A percentile compares a stretch with the other conserved stretches of the same genome.
Evolutionary conservation across 257 asterid species (phyloP).

Genomic region (Cinchona pubescens): DNA sequence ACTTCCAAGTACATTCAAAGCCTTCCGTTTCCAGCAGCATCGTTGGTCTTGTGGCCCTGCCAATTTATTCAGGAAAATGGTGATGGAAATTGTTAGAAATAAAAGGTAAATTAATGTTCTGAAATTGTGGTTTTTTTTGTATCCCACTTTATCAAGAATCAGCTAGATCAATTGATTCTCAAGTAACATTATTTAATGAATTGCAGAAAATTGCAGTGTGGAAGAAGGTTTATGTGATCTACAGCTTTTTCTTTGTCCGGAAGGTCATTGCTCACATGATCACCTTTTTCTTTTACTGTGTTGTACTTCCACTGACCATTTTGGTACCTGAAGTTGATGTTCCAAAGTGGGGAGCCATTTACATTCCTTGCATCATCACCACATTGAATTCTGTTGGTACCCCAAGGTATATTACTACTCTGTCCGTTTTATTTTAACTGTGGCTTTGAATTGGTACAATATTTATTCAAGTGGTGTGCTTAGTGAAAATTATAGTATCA

Average conservation of each 20-base stretch:
- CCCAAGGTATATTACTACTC: constrained; percentile 54
- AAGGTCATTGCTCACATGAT: constrained; percentile 90
- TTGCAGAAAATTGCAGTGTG: constrained; percentile 72
- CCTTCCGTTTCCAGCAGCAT: constrained; percentile 93
- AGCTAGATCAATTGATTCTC: not conserved
- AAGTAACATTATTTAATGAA: not conserved
- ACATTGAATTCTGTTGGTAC: constrained; percentile 86
- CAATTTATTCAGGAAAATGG: constrained; percentile 86
- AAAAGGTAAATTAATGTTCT: constrained; percentile 45
- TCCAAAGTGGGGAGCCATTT: constrained; percentile 81
- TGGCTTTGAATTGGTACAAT: too few relatives aligned
- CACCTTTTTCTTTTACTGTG: constrained; percentile 62
- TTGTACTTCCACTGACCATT: constrained; percentile 46
- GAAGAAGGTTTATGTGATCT: constrained; percentile 90
- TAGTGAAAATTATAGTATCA: not conserved
- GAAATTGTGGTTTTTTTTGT: not conserved
- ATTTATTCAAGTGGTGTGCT: not conserved
- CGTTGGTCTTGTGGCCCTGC: constrained; percentile 99
- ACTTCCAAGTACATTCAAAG: constrained; percentile 92
- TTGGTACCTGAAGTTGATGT: constrained; percentile 53
- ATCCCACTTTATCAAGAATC: not conserved
- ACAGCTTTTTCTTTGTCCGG: constrained; percentile 97
- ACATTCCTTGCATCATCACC: constrained; percentile 86
- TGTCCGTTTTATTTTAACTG: too few relatives aligned
- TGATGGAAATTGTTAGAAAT: constrained; percentile 70